Evolutionary conservation across 2,329 filamentous ascomycete species (phyloP).

Genomic region (Microcyclospora tardicrescens): DNA sequence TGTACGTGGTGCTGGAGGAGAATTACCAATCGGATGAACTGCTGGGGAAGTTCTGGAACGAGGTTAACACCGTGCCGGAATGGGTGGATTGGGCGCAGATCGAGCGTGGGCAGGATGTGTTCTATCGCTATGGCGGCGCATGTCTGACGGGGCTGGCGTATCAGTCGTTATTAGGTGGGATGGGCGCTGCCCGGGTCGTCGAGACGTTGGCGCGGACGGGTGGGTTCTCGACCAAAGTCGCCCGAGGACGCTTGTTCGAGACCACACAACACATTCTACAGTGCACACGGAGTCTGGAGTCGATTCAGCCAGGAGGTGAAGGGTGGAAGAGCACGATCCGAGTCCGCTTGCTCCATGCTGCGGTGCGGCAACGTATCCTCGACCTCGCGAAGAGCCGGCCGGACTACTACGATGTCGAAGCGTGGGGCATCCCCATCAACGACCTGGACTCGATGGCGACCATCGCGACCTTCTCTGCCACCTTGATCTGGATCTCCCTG

Average conservation of each 20-base stretch:
- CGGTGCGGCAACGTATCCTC: slow-evolving; percentile 53
- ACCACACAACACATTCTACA: slow-evolving; percentile 66
- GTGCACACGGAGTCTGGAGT: slow-evolving; percentile 50
- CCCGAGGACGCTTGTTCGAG: slow-evolving; percentile 53
- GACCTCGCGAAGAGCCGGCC: slow-evolving; percentile 43
- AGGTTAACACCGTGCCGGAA: slow-evolving; percentile 53
- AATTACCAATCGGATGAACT: slow-evolving; percentile 45
- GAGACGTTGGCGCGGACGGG: slow-evolving; percentile 63
- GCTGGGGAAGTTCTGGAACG: slow-evolving; percentile 47
- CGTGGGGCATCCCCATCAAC: slow-evolving; percentile 56
- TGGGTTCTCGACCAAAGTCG: slow-evolving; percentile 57
- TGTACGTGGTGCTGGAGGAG: slow-evolving; percentile 50
- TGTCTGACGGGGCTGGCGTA: slow-evolving; percentile 52
- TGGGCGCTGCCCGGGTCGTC: slow-evolving; percentile 60
- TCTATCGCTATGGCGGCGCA: slow-evolving; percentile 62
- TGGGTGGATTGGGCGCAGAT: slow-evolving; percentile 75
- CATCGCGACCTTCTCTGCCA: slow-evolving; percentile 55
- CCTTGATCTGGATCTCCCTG: slow-evolving; percentile 54
- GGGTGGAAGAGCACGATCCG: slow-evolving; percentile 53
- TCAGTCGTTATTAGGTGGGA: slow-evolving; percentile 54
- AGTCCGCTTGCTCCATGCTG: slow-evolving; percentile 56
- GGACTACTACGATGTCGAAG: slow-evolving; percentile 47
- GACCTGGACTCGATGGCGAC: slow-evolving; percentile 64
- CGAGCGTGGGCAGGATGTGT: slow-evolving; percentile 58
- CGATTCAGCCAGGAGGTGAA: slow-evolving; percentile 54